Percentiles rank a stretch among this genome's conserved stretches.
Conservation (phyloP, 2,329 filamentous ascomycete species). For the Nectriaceae sp. region DNA sequence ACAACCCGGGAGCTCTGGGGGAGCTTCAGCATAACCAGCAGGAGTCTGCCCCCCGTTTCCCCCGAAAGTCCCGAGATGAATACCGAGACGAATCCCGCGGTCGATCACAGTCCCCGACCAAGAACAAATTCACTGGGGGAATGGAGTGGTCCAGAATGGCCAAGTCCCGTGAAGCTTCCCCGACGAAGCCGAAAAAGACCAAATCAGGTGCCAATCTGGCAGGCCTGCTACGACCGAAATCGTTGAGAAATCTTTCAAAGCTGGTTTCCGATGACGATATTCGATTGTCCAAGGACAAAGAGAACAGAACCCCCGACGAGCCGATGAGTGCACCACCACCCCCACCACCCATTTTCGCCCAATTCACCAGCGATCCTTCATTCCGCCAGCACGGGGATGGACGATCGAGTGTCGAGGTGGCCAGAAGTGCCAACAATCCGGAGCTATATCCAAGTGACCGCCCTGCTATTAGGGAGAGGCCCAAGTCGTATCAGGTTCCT, state of each 20-base stretch:
- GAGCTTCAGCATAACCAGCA: slow-evolving; percentile 61
- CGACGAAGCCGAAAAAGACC: slow-evolving; percentile 70
- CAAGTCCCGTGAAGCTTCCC: slow-evolving; percentile 49
- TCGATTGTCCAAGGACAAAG: slow-evolving; percentile 68
- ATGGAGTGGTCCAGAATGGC: slow-evolving; percentile 41
- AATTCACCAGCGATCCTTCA: slow-evolving; percentile 54
- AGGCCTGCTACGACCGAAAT: slow-evolving; percentile 74
- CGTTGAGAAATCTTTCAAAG: slow-evolving; percentile 66
- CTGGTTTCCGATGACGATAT: slow-evolving; percentile 54
- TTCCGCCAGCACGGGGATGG: slow-evolving; percentile 20
- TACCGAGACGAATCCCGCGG: slow-evolving; percentile 32
- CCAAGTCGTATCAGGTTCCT: slow-evolving; percentile 51
- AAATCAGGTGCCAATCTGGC: slow-evolving; percentile 86
- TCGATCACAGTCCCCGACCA: slow-evolving; percentile 46
- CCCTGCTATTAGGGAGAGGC: slow-evolving; percentile 43
- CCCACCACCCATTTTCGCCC: slow-evolving; percentile 76
- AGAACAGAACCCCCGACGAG: slow-evolving; percentile 68
- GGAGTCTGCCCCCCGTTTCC: slow-evolving; percentile 41
- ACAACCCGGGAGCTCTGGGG: slow-evolving; percentile 49
- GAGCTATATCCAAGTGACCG: slow-evolving; percentile 21
- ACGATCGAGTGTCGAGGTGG: slow-evolving; percentile 28
- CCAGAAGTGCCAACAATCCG: slow-evolving; percentile 20
- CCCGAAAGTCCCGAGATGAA: slow-evolving; percentile 40
- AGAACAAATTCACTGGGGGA: slow-evolving; percentile 44
- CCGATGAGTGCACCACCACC: slow-evolving; percentile 18